Percentiles rank a stretch among this genome's conserved stretches.
Evolutionary conservation across 73 alveolate genomes (phyloP).

Genomic region (Paramecium biaurelia): DNA sequence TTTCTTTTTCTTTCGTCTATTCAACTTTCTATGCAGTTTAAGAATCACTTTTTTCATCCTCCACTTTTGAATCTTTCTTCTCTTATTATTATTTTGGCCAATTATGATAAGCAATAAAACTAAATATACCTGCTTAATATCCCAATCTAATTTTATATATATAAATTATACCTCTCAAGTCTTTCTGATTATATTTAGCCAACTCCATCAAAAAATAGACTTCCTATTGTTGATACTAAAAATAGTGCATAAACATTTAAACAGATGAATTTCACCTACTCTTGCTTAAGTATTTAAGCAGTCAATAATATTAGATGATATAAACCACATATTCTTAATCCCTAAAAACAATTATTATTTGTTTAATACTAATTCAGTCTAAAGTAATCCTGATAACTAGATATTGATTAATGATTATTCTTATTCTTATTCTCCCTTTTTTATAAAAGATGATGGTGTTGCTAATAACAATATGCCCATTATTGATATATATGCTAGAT

Average conservation of each 20-base stretch:
- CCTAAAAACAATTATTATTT: not conserved
- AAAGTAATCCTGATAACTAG: not conserved
- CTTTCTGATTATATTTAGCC: not conserved
- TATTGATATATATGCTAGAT: not conserved
- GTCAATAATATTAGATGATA: not conserved
- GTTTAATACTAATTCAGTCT: not conserved
- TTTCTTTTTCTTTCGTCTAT: not conserved
- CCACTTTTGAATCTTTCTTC: not conserved
- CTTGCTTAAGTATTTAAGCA: not conserved
- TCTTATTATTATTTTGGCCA: not conserved
- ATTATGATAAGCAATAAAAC: not conserved
- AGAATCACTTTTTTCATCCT: not conserved
- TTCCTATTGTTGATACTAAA: not conserved
- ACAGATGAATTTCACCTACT: not conserved
- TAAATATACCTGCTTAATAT: not conserved
- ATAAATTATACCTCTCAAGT: not conserved
- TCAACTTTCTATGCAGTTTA: not conserved
- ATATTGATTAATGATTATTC: not conserved
- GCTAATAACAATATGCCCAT: not conserved
- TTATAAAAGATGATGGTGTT: not conserved
- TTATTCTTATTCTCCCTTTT: not conserved
- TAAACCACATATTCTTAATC: not conserved
- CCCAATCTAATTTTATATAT: not conserved
- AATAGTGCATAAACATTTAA: not conserved
- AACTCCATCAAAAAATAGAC: not conserved